These are phyloP conservation scores for Pseudogymnoascus pannorum DNA, from an alignment of 2,329 filamentous ascomycete species.

Conservation along the genomic window DNA sequence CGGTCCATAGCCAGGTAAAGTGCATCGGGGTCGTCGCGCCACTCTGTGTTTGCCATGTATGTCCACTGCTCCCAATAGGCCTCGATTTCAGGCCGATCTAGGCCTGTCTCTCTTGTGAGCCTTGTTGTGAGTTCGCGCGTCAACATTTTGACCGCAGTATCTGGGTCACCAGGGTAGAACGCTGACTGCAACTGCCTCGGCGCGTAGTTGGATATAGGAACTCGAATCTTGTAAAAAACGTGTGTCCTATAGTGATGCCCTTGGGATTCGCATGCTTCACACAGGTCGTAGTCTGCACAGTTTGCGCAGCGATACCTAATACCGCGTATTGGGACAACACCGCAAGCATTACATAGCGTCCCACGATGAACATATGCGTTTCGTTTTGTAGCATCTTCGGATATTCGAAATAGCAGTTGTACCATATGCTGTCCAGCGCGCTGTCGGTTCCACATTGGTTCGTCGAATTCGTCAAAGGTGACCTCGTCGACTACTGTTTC, in stretches of 20 bases:
- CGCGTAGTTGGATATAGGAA: conserved; percentile 79
- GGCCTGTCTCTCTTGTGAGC: conserved; percentile 63
- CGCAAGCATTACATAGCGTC: conserved; percentile 86
- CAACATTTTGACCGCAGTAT: conserved; percentile 60
- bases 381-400: conserved; percentile 80
- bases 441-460: conserved; percentile 26
- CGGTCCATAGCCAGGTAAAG: conserved; percentile 81
- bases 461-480: conserved; percentile 18
- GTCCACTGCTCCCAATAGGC: conserved; percentile 96
- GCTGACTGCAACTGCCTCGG: conserved; percentile 73
- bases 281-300: conserved; percentile 92
- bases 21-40: conserved; percentile 70
- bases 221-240: conserved; percentile 90
- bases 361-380: conserved; percentile 90
- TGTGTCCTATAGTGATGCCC: conserved; percentile 77
- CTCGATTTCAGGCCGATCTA: conserved; percentile 82
- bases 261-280: conserved; percentile 82
- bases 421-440: conserved; percentile 69
- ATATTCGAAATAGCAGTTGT: conserved; percentile 81
- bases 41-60: conserved; percentile 82
- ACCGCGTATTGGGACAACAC: conserved; percentile 80
- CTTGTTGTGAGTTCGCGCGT: conserved; percentile 59
- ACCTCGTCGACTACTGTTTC: conserved; percentile 28
- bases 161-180: conserved; percentile 84
- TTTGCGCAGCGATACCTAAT: conserved; percentile 93